Evolutionary conservation across 257 asterid genomes (phyloP).

Genomic region (Solanum sejunctum): DNA sequence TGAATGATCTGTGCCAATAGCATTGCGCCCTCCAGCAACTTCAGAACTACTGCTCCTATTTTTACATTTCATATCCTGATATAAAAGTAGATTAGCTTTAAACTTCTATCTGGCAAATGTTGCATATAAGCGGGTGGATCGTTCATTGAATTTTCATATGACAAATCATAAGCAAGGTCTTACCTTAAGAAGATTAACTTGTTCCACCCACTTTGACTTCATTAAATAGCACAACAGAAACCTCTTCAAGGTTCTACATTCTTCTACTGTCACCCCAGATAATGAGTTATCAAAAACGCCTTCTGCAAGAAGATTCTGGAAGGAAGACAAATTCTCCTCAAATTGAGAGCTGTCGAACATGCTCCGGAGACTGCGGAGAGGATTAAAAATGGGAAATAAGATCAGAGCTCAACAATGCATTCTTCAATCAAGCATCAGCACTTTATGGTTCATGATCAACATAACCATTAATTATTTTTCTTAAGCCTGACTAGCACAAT

Average conservation of each 20-base stretch:
- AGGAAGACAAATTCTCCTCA: conserved; percentile 48
- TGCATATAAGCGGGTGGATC: not conserved
- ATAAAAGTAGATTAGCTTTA: not conserved
- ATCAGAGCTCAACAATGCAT: not conserved
- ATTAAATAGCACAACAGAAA: conserved; percentile 33
- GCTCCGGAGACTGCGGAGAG: conserved; percentile 37
- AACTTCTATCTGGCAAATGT: not conserved
- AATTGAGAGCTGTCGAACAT: conserved; percentile 54
- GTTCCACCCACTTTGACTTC: conserved; percentile 64
- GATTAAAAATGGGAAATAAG: not conserved
- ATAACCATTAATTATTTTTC: not conserved
- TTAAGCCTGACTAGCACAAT: not conserved
- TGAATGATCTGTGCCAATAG: conserved; percentile 13
- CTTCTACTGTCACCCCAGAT: conserved; percentile 36
- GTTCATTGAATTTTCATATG: not conserved
- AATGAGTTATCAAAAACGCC: conserved; percentile 59
- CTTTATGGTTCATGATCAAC: not conserved
- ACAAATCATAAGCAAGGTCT: conserved; percentile 1
- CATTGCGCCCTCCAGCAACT: conserved; percentile 22
- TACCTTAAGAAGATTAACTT: conserved; percentile 44
- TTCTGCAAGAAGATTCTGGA: conserved; percentile 61
- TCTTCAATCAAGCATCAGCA: not conserved
- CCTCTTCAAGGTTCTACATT: conserved; percentile 43
- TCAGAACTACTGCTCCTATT: conserved; percentile 16
- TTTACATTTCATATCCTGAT: conserved; percentile 43